phyloP scores from a whole-genome alignment of 106 monocot species.

The Dioscorea alata region DNA sequence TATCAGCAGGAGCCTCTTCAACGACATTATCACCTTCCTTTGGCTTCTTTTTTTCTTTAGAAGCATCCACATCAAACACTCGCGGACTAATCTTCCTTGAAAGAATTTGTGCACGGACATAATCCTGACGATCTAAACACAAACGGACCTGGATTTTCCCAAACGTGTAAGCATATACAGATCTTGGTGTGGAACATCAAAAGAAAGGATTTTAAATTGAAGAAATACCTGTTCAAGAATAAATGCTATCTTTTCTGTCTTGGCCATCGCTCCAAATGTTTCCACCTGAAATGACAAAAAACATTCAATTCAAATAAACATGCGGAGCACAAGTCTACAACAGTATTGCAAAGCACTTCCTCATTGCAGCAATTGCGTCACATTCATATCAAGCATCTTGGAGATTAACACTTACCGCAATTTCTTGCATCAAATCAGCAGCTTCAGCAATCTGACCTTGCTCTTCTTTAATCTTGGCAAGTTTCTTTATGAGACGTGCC shows the following conservation, averaged over 20 bases:
- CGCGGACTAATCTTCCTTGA: conserved; percentile 91
- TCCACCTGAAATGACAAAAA: conserved; percentile 56
- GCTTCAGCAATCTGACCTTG: conserved; percentile 95
- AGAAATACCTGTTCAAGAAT: conserved; percentile 89
- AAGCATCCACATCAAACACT: conserved; percentile 73
- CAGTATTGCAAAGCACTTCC: too few species aligned
- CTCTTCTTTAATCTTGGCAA: conserved; percentile 98
- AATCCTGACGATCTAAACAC: conserved; percentile 95
- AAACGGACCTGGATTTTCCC: conserved; percentile 62
- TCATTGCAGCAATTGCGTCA: too few species aligned
- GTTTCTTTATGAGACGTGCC: conserved; percentile 82
- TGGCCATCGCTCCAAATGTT: conserved; percentile 99
- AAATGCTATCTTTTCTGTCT: conserved; percentile 97
- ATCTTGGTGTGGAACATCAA: too few species aligned
- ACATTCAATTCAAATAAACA: too few species aligned
- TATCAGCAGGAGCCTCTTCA: conserved; percentile 85
- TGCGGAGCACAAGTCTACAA: too few species aligned
- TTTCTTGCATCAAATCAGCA: conserved; percentile 99
- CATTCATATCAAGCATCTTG: background rate
- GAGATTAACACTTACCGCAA: conserved; percentile 63
- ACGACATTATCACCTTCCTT: conserved; percentile 93
- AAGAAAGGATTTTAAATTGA: background rate
- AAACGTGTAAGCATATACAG: too few species aligned
- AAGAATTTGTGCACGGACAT: conserved; percentile 86
- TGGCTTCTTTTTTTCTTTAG: conserved; percentile 92